These are phyloP conservation scores for Excoecaria agallocha DNA, from an alignment of 345 rosid species.

Conservation along the genomic window DNA sequence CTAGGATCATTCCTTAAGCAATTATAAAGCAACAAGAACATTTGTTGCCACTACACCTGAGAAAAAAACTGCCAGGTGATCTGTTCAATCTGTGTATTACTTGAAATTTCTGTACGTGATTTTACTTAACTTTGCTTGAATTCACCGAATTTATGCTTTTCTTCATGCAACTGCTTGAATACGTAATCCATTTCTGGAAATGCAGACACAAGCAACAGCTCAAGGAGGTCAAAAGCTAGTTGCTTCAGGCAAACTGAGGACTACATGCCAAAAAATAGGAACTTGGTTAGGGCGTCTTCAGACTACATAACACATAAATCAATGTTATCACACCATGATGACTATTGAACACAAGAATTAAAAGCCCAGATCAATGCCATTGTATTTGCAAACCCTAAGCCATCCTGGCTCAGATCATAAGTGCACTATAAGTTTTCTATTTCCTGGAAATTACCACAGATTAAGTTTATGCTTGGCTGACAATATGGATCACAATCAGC, in stretches of 20 bases:
- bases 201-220: constrained; percentile 66
- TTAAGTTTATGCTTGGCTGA: neutral
- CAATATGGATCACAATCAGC: too few species aligned
- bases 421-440: too few species aligned
- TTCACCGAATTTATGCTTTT: constrained; percentile 74
- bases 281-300: constrained; percentile 2
- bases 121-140: constrained; percentile 36
- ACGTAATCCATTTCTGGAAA: constrained; percentile 69
- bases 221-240: constrained; percentile 69
- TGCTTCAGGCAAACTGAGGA: constrained; percentile 79
- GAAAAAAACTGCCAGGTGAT: neutral
- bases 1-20: neutral
- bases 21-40: constrained; percentile 8
- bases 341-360: neutral
- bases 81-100: neutral
- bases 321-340: too few species aligned
- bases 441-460: neutral
- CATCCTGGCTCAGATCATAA: neutral
- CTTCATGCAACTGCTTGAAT: constrained; percentile 64
- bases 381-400: neutral
- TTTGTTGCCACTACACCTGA: constrained; percentile 15
- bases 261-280: constrained; percentile 40
- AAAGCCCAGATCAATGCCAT: neutral
- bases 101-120: neutral
- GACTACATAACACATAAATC: neutral